Base-by-base conservation (phyloP, 345 rosid species). In the Crucihimalaya himalaica region DNA sequence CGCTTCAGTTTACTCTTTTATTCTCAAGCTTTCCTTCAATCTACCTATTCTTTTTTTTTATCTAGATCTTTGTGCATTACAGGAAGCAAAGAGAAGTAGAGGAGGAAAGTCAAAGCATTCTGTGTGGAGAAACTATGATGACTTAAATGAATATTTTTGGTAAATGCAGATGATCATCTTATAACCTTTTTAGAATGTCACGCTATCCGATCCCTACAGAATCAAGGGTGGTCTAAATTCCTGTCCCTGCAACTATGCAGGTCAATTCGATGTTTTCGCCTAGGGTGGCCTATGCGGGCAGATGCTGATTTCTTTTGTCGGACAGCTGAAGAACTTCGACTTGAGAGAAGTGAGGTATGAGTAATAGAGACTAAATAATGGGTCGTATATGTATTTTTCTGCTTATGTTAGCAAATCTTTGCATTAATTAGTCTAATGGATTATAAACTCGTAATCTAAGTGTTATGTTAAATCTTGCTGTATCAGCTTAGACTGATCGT, bases 231-330 rank as follows among this genome's bases (percentile, higher is more conserved):
- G 56, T 66, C 25, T 73, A 15, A 40, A 13, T 61, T 32, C 20
- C 13, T 23, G 45, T 40, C 39, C 61, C 14, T 53, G 57, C 48
- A 76, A 66, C 68, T 73, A 72, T 80, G 57, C 64, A 86, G 92
- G 92, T 87, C 92, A 63, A 62, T 75, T 67, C 89, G 81, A 48
- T 87, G 92, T 81, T 86, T 87, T 79, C 85, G 92, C 20, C 59
- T 87, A 66, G 88, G 92, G 65, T 87, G 92, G 92, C 92, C 89
- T 32, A 87, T 85, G 92, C 83, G 88, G 39, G 87, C 84, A 35
- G 87, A 85, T 72, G 92, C 92, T 52, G 89, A 85, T 83, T 87
- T 87, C 84, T 87, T 87, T 79, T 81, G 82, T 42, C 61, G 71
- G 31, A 65, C 85, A 66, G 67, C 77, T 70, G 84, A 79, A 68